These are phyloP conservation scores for Phoma sp. DNA, from an alignment of 2,329 filamentous ascomycete genomes.

Conservation along the genomic window DNA sequence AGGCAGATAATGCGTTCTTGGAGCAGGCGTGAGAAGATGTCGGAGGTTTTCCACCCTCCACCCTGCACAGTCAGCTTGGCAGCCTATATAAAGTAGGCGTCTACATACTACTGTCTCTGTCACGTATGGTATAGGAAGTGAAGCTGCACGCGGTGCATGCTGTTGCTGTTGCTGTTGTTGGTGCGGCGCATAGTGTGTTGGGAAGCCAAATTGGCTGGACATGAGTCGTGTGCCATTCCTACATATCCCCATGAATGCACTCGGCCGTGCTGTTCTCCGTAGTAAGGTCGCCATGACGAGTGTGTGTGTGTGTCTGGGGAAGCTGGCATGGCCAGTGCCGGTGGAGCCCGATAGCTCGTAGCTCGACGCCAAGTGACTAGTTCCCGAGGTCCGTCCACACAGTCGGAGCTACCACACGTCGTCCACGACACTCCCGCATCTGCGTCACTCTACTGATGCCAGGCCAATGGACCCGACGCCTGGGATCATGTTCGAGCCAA, in stretches of 20 bases:
- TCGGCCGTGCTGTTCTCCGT: slow-evolving; percentile 31
- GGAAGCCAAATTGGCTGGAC: slow-evolving; percentile 35
- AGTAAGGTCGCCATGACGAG: slow-evolving; percentile 41
- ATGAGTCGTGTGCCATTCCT: slow-evolving; percentile 31
- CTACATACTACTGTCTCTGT: slow-evolving; percentile 56
- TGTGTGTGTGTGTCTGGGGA: slow-evolving; percentile 20
- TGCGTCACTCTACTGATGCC: slow-evolving; percentile 33
- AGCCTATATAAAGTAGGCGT: neutral
- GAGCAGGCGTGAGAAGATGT: slow-evolving; percentile 57
- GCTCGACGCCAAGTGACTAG: slow-evolving; percentile 21
- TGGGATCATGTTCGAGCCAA: slow-evolving; percentile 26
- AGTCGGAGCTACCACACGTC: slow-evolving; percentile 12
- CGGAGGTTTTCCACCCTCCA: slow-evolving; percentile 59
- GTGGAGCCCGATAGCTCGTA: slow-evolving; percentile 9
- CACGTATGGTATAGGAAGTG: slow-evolving; percentile 58
- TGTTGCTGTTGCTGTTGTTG: slow-evolving; percentile 24
- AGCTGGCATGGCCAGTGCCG: slow-evolving; percentile 8
- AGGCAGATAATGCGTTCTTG: slow-evolving; percentile 90
- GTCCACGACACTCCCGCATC: slow-evolving; percentile 4
- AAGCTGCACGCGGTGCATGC: slow-evolving; percentile 42
- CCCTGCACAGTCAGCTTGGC: slow-evolving; percentile 50
- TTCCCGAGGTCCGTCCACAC: slow-evolving; percentile 26
- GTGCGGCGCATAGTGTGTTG: slow-evolving; percentile 26
- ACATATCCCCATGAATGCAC: slow-evolving; percentile 10
- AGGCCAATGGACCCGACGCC: slow-evolving; percentile 28